A percentile compares a stretch with the other conserved stretches of the same genome.
Conservation (phyloP, 2,329 filamentous ascomycete species). For the Fusarium sp. region DNA sequence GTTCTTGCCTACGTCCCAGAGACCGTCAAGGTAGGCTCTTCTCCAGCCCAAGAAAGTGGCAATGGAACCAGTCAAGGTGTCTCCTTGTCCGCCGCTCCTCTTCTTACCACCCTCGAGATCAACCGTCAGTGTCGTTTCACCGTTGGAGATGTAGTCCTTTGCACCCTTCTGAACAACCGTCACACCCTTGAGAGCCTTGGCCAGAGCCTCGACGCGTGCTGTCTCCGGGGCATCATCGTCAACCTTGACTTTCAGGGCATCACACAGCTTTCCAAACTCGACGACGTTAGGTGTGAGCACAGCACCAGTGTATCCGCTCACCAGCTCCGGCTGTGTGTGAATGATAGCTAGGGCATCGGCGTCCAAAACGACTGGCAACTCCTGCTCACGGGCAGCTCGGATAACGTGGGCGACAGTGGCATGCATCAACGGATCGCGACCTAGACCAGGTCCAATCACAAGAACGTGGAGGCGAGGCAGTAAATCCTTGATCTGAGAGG, state of each 20-base stretch:
- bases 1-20: conserved; percentile 75
- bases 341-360: conserved; percentile 89
- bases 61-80: conserved; percentile 90
- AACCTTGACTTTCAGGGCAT: conserved; percentile 77
- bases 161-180: conserved; percentile 91
- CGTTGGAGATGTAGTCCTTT: conserved; percentile 86
- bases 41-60: conserved; percentile 92
- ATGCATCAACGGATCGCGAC: conserved; percentile 90
- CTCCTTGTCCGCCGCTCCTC: conserved; percentile 92
- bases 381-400: conserved; percentile 77
- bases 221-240: conserved; percentile 54
- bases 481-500: conserved; percentile 79
- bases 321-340: conserved; percentile 78
- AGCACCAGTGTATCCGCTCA: conserved; percentile 84
- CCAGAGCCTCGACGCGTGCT: conserved; percentile 72
- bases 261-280: conserved; percentile 87
- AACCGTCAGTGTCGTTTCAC: conserved; percentile 78
- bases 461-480: conserved; percentile 90
- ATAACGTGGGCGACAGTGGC: conserved; percentile 85
- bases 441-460: conserved; percentile 92
- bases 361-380: conserved; percentile 88
- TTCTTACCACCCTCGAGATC: conserved; percentile 87
- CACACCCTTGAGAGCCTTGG: conserved; percentile 84
- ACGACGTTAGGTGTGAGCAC: conserved; percentile 96
- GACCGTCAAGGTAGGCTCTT: conserved; percentile 83